Evolutionary conservation across 2,329 filamentous ascomycete species (phyloP).

Genomic region (Phoma herbarum): DNA sequence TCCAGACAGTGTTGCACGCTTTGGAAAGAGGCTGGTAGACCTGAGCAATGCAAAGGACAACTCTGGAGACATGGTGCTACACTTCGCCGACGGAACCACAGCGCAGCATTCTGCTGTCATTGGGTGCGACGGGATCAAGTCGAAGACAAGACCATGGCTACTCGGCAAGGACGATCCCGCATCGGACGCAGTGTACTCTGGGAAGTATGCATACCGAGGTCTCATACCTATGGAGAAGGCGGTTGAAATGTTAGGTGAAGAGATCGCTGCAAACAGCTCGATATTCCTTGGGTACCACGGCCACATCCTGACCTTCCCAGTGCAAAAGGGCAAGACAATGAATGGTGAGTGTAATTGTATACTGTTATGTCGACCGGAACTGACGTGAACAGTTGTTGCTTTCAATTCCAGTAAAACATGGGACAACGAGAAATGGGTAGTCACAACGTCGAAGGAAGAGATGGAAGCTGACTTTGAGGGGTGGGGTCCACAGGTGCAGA

Average conservation of each 20-base stretch:
- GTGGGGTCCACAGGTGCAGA: conserved; percentile 44
- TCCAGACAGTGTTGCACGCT: conserved; percentile 54
- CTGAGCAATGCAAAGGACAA: conserved; percentile 41
- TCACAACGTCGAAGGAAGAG: conserved; percentile 43
- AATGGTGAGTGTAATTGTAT: conserved; percentile 54
- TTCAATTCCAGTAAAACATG: conserved; percentile 46
- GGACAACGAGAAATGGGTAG: conserved; percentile 47
- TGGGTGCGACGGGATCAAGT: conserved; percentile 73
- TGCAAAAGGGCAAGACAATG: conserved; percentile 65
- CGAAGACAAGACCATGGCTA: conserved; percentile 62
- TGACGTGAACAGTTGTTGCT: conserved; percentile 44
- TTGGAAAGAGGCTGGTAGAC: conserved; percentile 53
- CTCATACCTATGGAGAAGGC: conserved; percentile 69
- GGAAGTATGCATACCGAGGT: conserved; percentile 70
- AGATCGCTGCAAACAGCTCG: conserved; percentile 61
- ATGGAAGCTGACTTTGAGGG: conserved; percentile 44
- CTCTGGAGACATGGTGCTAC: conserved; percentile 48
- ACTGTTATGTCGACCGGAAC: background rate
- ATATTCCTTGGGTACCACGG: conserved; percentile 68
- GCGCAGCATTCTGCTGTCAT: conserved; percentile 62
- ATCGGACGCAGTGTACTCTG: conserved; percentile 61
- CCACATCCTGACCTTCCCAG: conserved; percentile 70
- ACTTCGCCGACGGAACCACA: conserved; percentile 58
- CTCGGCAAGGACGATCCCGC: conserved; percentile 58
- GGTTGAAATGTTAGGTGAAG: conserved; percentile 58